Evolutionary conservation across 2,329 filamentous ascomycete genomes (phyloP).

Genomic region (Nothomitra cinnamomea): DNA sequence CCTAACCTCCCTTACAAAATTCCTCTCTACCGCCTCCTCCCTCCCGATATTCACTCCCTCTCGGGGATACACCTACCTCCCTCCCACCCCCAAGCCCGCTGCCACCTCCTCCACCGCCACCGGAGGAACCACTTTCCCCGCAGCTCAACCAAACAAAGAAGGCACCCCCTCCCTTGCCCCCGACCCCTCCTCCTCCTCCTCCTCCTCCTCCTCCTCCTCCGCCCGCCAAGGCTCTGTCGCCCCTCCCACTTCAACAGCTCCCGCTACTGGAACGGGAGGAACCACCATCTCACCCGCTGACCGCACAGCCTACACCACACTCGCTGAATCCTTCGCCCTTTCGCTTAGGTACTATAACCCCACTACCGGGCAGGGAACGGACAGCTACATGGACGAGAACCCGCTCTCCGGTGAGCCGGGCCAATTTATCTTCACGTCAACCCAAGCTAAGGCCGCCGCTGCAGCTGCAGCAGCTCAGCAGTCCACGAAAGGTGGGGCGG

Average conservation of each 20-base stretch:
- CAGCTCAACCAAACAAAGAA: slow-evolving; percentile 18
- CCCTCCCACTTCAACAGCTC: slow-evolving; percentile 19
- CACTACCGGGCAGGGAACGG: too few species aligned
- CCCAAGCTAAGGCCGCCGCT: background rate
- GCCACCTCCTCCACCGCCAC: slow-evolving; percentile 21
- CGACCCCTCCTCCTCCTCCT: slow-evolving; percentile 35
- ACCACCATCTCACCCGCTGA: slow-evolving; percentile 28
- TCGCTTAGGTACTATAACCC: slow-evolving; percentile 33
- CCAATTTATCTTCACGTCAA: slow-evolving; percentile 36
- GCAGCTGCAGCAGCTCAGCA: background rate
- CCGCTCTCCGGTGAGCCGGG: slow-evolving; percentile 46
- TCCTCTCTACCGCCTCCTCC: slow-evolving; percentile 34
- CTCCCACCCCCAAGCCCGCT: slow-evolving; percentile 27
- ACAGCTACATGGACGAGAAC: slow-evolving; percentile 46
- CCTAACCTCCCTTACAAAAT: slow-evolving; percentile 36
- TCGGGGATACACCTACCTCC: slow-evolving; percentile 41
- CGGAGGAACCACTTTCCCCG: slow-evolving; percentile 31
- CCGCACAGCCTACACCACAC: slow-evolving; percentile 9
- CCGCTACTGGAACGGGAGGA: slow-evolving; percentile 25
- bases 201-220: slow-evolving; percentile 40
- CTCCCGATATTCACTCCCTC: slow-evolving; percentile 41
- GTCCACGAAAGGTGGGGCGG: background rate
- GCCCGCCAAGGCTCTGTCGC: slow-evolving; percentile 36
- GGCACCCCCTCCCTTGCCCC: slow-evolving; percentile 28
- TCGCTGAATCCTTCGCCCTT: slow-evolving; percentile 32